phyloP scores from a whole-genome alignment of 2,329 filamentous ascomycete genomes.

The Volutella citrinella region DNA sequence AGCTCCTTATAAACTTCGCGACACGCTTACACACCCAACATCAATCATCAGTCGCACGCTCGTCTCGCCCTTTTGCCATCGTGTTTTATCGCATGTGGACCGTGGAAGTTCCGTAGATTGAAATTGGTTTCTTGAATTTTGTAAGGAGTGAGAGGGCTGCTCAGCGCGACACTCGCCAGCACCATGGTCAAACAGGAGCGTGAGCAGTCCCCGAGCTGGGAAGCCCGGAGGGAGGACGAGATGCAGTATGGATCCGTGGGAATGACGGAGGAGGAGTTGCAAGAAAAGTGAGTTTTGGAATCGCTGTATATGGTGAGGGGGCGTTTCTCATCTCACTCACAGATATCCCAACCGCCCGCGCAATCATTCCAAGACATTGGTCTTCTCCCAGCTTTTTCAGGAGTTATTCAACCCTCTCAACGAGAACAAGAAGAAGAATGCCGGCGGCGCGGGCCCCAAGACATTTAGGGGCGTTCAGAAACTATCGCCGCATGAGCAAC shows the following conservation, averaged over 20 bases:
- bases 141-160: too few species aligned
- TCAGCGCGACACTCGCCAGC: too few species aligned
- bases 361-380: constrained; percentile 75
- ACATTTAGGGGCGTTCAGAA: constrained; percentile 58
- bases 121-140: too few species aligned
- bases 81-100: too few species aligned
- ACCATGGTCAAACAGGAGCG: too few species aligned
- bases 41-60: too few species aligned
- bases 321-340: too few species aligned
- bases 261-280: constrained; percentile 40
- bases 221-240: constrained; percentile 48
- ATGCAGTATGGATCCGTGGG: constrained; percentile 46
- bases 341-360: constrained; percentile 80
- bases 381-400: constrained; percentile 76
- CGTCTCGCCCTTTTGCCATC: too few species aligned
- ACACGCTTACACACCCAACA: too few species aligned
- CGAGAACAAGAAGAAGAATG: constrained; percentile 75
- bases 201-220: constrained; percentile 21
- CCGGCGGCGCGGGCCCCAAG: constrained; percentile 50
- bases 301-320: too few species aligned
- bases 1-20: too few species aligned
- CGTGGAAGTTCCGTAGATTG: too few species aligned
- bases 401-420: constrained; percentile 77
- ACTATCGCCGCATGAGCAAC: constrained; percentile 71
- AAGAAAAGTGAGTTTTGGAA: constrained; percentile 42